phyloP scores from a whole-genome alignment of 371 early-diverging fungal species.

The Mortierella sp. region DNA sequence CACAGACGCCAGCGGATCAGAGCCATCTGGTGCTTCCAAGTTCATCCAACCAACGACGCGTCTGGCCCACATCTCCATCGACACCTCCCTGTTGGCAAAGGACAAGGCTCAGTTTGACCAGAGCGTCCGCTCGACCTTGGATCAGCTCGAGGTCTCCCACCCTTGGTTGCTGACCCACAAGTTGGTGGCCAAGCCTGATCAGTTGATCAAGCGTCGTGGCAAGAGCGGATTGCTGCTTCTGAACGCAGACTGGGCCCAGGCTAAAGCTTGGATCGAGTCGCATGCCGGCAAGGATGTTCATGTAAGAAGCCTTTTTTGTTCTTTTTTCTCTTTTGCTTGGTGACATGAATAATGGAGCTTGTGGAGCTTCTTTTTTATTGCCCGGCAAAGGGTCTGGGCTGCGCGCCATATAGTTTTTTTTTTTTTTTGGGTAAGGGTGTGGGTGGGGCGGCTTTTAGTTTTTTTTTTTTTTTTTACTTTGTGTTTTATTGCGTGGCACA shows the following conservation, averaged over 20 bases:
- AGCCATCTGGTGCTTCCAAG: constrained; percentile 43
- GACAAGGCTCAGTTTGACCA: constrained; percentile 58
- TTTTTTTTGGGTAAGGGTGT: too few species aligned
- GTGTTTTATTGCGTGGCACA: not conserved
- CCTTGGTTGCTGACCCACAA: constrained; percentile 75
- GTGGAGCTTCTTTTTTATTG: too few species aligned
- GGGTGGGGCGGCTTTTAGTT: too few species aligned
- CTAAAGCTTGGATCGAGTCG: constrained; percentile 89
- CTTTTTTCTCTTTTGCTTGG: not conserved
- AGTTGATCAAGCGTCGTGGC: constrained; percentile 97
- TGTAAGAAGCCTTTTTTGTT: constrained; percentile 58
- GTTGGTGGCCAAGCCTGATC: constrained; percentile 97
- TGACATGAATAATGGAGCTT: too few species aligned
- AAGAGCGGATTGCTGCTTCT: constrained; percentile 94
- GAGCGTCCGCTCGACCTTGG: constrained; percentile 72
- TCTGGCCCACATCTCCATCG: constrained; percentile 82
- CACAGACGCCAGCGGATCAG: constrained; percentile 34
- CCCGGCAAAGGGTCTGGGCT: too few species aligned
- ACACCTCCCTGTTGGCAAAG: constrained; percentile 63
- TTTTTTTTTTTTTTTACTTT: too few species aligned
- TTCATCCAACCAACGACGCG: constrained; percentile 79
- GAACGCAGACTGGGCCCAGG: constrained; percentile 88
- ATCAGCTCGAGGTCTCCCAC: constrained; percentile 75
- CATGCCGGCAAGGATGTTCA: constrained; percentile 87
- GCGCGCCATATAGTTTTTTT: too few species aligned